Evolutionary conservation across 192 early-diverging fungal species (phyloP).

Genomic region (Radiomyces spectabilis): DNA sequence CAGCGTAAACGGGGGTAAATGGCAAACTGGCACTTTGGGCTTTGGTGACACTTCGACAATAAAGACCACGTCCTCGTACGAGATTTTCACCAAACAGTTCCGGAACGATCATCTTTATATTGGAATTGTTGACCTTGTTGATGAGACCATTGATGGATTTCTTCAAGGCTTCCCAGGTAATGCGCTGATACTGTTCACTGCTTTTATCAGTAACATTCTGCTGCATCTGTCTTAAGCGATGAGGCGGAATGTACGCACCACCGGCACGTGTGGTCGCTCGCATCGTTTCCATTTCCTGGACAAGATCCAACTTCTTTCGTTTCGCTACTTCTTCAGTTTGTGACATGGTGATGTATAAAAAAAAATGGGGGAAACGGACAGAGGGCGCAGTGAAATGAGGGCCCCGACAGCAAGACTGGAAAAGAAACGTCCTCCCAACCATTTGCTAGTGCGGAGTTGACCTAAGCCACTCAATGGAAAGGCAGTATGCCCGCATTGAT

Average conservation of each 20-base stretch:
- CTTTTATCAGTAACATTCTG: constrained; percentile 60
- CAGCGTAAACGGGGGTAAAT: constrained; percentile 90
- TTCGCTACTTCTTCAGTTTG: not conserved
- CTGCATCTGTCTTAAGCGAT: constrained; percentile 68
- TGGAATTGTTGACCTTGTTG: constrained; percentile 89
- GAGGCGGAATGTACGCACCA: constrained; percentile 84
- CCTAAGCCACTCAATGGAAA: not conserved
- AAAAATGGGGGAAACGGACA: not conserved
- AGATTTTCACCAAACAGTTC: constrained; percentile 89
- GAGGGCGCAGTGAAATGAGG: not conserved
- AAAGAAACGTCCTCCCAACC: not conserved
- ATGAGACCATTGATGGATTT: constrained; percentile 92
- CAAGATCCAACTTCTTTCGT: constrained; percentile 30
- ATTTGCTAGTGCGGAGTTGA: not conserved
- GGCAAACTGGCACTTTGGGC: constrained; percentile 80
- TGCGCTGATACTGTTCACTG: constrained; percentile 71
- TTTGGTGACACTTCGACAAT: constrained; percentile 79
- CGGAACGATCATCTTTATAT: constrained; percentile 84
- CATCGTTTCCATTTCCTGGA: constrained; percentile 31
- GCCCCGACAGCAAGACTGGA: not conserved
- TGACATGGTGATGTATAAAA: not conserved
- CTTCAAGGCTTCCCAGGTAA: constrained; percentile 90
- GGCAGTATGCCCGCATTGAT: not conserved
- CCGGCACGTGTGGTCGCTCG: constrained; percentile 45
- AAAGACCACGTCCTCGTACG: constrained; percentile 87